Base-by-base conservation (phyloP, 805 yeast species). In the Ogataea methylovora region DNA sequence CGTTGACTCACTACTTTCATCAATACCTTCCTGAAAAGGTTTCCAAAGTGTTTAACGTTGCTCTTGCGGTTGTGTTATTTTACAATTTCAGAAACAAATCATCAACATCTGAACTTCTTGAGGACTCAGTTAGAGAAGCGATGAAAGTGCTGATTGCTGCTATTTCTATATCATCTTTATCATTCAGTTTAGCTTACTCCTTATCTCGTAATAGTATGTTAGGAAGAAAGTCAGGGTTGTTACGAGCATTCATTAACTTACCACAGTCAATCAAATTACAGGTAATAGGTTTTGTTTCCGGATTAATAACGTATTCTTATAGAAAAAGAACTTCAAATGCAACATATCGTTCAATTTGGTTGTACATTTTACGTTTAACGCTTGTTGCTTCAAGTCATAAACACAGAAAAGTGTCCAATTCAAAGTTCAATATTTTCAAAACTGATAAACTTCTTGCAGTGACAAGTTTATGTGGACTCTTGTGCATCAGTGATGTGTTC, bases 341-440 rank as follows among this genome's bases (percentile, higher is more conserved):
- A 8, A 36, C 39, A 3, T 27, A 36, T 24, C 16, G 49, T 20
- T 42, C 48, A 8, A 32, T 43, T 17, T 47, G 49, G 51, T 36
- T 45, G 10, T 47, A 47, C 23, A 24, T 45, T 13, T 29, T 47
- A 23, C 35, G 49, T 22, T 21, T 45, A 34, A 45, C 49, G 2
- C 11, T 45, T 30, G 28, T 43, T 18, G 43, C 49, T 12, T 23
- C 30, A 7, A 32, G 29, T 5, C n/a, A 12, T 5, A 23, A 17
- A 17, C 40, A 39, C 24, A 35, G 37, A 31, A 29, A 32, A 8
- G 31, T 22, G 4, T 26, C 33, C 16, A 37, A 33, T 15, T 29
- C 37, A 5, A 27, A 17, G 15, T 29, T 22, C 32, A 28, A 27
- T 9, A 3, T 9, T 8, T 38, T 35, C 24, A 40, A 43, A 18